phyloP scores from a whole-genome alignment of 768 basidiomycete genomes.

The Tylopilus intermedius region DNA sequence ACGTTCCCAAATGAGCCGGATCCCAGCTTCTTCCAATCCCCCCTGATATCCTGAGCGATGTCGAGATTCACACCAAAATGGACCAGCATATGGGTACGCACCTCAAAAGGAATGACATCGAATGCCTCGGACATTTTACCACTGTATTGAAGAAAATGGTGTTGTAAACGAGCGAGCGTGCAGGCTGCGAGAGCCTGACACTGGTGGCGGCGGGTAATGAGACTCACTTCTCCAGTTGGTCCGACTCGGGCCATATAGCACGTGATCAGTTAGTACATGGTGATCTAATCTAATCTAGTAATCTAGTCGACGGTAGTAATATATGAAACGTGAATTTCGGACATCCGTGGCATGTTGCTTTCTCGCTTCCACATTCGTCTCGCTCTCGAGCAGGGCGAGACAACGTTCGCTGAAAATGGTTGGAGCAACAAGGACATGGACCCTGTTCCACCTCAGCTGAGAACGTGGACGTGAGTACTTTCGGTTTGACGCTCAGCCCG shows the following conservation, averaged over 20 bases:
- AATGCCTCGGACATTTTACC: constrained; percentile 59
- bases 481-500: not conserved
- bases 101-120: constrained; percentile 85
- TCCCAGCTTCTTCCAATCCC: constrained; percentile 84
- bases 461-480: constrained; percentile 55
- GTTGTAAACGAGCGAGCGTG: not conserved
- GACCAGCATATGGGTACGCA: constrained; percentile 28
- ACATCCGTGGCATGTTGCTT: not conserved
- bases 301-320: constrained; percentile 8
- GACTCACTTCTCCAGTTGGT: constrained; percentile 6
- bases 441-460: constrained; percentile 53
- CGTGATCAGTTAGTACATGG: constrained; percentile 14
- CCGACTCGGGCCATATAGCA: constrained; percentile 17
- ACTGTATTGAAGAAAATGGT: not conserved
- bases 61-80: not conserved
- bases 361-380: constrained; percentile 26
- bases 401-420: constrained; percentile 47
- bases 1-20: constrained; percentile 93
- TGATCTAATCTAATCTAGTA: constrained; percentile 1
- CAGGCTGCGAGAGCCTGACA: constrained; percentile 1
- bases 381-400: constrained; percentile 47
- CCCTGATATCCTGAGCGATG: constrained; percentile 68
- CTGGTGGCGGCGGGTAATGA: not conserved
- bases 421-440: constrained; percentile 79
- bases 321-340: not conserved